Evolutionary conservation across 345 rosid genomes (phyloP), one percentile per base, ranked within the genome.

Genomic region (Moricandia moricandioides): DNA sequence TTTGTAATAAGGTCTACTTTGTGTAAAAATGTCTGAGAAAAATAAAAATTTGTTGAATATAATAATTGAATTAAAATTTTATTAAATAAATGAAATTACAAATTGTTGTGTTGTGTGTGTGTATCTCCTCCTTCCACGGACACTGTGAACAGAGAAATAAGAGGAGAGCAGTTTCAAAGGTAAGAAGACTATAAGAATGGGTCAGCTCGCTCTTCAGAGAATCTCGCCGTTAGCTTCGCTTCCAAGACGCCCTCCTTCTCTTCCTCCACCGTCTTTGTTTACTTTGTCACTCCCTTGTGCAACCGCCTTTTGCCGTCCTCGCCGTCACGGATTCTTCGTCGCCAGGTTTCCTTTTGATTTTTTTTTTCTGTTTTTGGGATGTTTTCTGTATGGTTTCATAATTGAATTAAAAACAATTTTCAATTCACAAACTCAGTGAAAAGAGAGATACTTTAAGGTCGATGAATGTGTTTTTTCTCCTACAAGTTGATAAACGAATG

Each of bases 181-280:
- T 13, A 12, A 70, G n/a, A n/a, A 51, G 52, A 16, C 8, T 76
- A 62, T 54, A 70, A 56, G 47, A 71, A 78, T 78, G 81, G 81
- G 81, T 67, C 81, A 78, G 81, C 69, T 51, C 73, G 73, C 81
- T 72, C 78, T 78, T 62, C 77, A 78, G 70, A 78, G 73, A 78
- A 40, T 62, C 74, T 58, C 74, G 74, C 73, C 74, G 60, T 45
- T 13, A 13, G 7, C 51, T 13, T 52, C 81, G 72, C 70, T 72
- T 21, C 72, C 78, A 5, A 78, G 0, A 65, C 81, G 73, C 5
- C 55, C 54, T 72, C 78, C 65, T 54, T 40, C 74, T 62, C 65
- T 66, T 40, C 64, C 69, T 0, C 72, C 65, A 34, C 72, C 62
- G 26, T 76, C 65, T 58, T 64, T 54, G 0, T 18, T 60, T 63